Percentiles rank a stretch among this genome's conserved stretches.
These are phyloP conservation scores for Ploettnerulaceae sp. DNA, from an alignment of 2,329 filamentous ascomycete genomes.

Conservation along the genomic window DNA sequence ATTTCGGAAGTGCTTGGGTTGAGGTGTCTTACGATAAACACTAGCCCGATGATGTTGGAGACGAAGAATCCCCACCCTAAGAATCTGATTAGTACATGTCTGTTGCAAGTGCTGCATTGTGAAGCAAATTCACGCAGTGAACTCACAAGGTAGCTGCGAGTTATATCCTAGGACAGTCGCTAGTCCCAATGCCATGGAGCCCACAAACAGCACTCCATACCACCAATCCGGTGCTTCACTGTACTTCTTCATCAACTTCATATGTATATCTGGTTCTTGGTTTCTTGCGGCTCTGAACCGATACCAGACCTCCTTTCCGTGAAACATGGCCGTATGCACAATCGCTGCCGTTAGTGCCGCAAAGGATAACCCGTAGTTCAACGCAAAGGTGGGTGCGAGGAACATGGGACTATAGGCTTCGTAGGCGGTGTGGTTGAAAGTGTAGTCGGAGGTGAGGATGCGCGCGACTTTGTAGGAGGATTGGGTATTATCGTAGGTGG, in stretches of 20 bases:
- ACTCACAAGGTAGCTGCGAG: constrained; percentile 47
- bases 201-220: constrained; percentile 46
- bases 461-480: constrained; percentile 57
- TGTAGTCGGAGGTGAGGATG: constrained; percentile 58
- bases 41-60: constrained; percentile 45
- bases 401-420: constrained; percentile 67
- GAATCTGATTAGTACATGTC: background rate
- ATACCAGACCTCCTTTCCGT: constrained; percentile 60
- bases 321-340: constrained; percentile 61
- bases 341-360: constrained; percentile 65
- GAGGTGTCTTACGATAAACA: constrained; percentile 45
- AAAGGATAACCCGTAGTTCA: constrained; percentile 67
- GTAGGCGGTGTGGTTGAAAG: constrained; percentile 60
- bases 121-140: background rate
- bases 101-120: background rate
- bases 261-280: constrained; percentile 47
- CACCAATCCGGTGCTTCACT: constrained; percentile 53
- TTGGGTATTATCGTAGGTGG: constrained; percentile 69
- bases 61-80: constrained; percentile 34
- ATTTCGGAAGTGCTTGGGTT: background rate
- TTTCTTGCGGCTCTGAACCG: constrained; percentile 19
- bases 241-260: constrained; percentile 52
- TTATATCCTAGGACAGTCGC: constrained; percentile 43
- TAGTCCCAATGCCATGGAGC: constrained; percentile 42
- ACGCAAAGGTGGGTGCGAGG: constrained; percentile 65